Base-by-base conservation (phyloP, 495 filamentous ascomycete species). In the Penicillium canariense region DNA sequence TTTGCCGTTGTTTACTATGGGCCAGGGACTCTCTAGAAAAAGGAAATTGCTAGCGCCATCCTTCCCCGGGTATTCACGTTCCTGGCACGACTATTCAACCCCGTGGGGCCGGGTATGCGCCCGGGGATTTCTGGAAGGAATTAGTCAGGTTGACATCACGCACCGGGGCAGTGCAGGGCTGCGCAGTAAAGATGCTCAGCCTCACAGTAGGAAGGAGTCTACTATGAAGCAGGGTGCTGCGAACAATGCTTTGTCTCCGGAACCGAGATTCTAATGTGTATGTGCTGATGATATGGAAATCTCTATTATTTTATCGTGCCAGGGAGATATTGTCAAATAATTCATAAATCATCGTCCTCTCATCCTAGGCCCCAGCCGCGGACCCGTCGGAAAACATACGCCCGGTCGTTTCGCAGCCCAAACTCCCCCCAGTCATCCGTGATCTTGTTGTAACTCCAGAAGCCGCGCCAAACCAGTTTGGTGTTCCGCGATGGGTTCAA, bases 371-470 rank as follows among this genome's bases (percentile, higher is more conserved):
- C 75, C 75, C 75, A 78, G 3, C 71, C 75, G 7, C 75, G 65
- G 28, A 99, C 95, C 28, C 94, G 76, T 58, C 90, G 90, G 70
- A 90, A 98, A 58, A 90, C 87, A 72, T 87, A 97, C 1, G 91
- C 81, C 64, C 88, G 87, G 64, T 91, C 87, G 68, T 96, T 89
- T 68, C 84, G 87, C 55, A 93, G 71, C 15, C 80, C 77, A 71
- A 97, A 97, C 70, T 89, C 87, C 0, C 80, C 90, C 87, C 90
- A 90, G 68, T 96, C 92, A 65, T 93, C 91, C 17, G 91, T 93
- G 59, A 96, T 71, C 61, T 78, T 79, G 63, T 96, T 95, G 60
- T 94, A 95, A 70, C 85, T 91, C 87, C 90, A 96, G 70, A 87
- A 96, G 0, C 89, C 88, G 67, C 87, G 86, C 95, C 95, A 97